Evolutionary conservation across 495 filamentous ascomycete species (phyloP).

Genomic region (Talaromyces proteolyticus): DNA sequence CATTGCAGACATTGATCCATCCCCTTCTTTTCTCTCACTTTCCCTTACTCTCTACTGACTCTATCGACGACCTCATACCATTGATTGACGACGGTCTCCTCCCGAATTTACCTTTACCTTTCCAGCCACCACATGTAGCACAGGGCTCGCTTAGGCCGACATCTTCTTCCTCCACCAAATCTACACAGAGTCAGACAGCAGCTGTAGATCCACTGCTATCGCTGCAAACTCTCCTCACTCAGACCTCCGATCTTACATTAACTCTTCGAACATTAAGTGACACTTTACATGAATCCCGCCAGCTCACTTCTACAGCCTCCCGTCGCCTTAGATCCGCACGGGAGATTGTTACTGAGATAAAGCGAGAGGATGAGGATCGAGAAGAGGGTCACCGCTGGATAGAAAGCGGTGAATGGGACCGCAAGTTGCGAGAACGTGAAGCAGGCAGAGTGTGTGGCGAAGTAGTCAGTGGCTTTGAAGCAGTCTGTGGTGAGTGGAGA

Average conservation of each 20-base stretch:
- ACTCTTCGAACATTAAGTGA: slow-evolving; percentile 84
- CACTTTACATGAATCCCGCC: slow-evolving; percentile 88
- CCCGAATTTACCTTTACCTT: slow-evolving; percentile 41
- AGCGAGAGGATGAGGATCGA: slow-evolving; percentile 69
- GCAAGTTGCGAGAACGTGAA: slow-evolving; percentile 65
- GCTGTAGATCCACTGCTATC: slow-evolving; percentile 42
- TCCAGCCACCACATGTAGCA: slow-evolving; percentile 47
- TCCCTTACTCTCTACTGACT: slow-evolving; percentile 55
- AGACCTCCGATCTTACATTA: slow-evolving; percentile 69
- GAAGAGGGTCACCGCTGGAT: slow-evolving; percentile 81
- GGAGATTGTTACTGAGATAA: slow-evolving; percentile 77
- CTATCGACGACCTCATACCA: slow-evolving; percentile 60
- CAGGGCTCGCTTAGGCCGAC: slow-evolving; percentile 38
- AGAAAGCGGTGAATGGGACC: slow-evolving; percentile 72
- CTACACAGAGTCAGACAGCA: slow-evolving; percentile 9
- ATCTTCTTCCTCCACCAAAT: slow-evolving; percentile 22
- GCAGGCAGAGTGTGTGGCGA: slow-evolving; percentile 74
- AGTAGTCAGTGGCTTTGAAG: slow-evolving; percentile 88
- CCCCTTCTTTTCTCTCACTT: slow-evolving; percentile 51
- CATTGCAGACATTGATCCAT: slow-evolving; percentile 73
- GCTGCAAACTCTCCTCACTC: slow-evolving; percentile 46
- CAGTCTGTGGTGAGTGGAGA: slow-evolving; percentile 65
- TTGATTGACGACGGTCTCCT: slow-evolving; percentile 53
- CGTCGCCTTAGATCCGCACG: slow-evolving; percentile 68
- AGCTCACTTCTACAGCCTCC: slow-evolving; percentile 73